A percentile compares a stretch with the other conserved stretches of the same genome.
These are phyloP conservation scores for Dorcoceras hygrometricum DNA, from an alignment of 257 asterid species.

Conservation along the genomic window DNA sequence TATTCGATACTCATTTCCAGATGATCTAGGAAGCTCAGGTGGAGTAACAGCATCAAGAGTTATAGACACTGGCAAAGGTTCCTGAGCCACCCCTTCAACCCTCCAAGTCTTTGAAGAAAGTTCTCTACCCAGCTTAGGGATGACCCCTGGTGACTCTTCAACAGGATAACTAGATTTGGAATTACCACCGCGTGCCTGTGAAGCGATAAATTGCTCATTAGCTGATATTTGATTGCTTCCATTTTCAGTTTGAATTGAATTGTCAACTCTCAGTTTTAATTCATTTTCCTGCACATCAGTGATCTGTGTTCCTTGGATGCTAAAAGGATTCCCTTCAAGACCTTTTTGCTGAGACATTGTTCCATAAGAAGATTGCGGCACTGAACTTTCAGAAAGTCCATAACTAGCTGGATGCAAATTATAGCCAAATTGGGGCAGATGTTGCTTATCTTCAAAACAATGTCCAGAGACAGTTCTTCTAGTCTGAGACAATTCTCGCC, in stretches of 20 bases:
- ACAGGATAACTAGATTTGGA: constrained; percentile 34
- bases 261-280: constrained; percentile 30
- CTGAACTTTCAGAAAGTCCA: constrained; percentile 38
- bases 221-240: constrained; percentile 32
- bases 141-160: constrained; percentile 34
- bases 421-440: constrained; percentile 36
- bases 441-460: constrained; percentile 36
- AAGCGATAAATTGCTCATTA: constrained; percentile 33
- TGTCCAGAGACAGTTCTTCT: too few relatives aligned
- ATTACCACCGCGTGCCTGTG: constrained; percentile 31
- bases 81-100: constrained; percentile 32
- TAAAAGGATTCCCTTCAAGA: constrained; percentile 38
- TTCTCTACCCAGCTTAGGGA: constrained; percentile 40
- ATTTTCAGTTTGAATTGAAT: constrained; percentile 31
- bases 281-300: constrained; percentile 37
- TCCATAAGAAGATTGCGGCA: constrained; percentile 36
- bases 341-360: constrained; percentile 36
- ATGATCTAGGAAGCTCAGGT: constrained; percentile 32
- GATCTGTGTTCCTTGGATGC: constrained; percentile 27
- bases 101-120: constrained; percentile 31
- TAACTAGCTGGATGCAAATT: constrained; percentile 31
- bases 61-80: constrained; percentile 39
- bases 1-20: constrained; percentile 36
- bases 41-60: constrained; percentile 42
- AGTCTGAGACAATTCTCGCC: too few relatives aligned